Evolutionary conservation across 164 flowering plant genomes (phyloP), one percentile per base, ranked within the genome.

Genomic region (Aristolochia fimbriata): DNA sequence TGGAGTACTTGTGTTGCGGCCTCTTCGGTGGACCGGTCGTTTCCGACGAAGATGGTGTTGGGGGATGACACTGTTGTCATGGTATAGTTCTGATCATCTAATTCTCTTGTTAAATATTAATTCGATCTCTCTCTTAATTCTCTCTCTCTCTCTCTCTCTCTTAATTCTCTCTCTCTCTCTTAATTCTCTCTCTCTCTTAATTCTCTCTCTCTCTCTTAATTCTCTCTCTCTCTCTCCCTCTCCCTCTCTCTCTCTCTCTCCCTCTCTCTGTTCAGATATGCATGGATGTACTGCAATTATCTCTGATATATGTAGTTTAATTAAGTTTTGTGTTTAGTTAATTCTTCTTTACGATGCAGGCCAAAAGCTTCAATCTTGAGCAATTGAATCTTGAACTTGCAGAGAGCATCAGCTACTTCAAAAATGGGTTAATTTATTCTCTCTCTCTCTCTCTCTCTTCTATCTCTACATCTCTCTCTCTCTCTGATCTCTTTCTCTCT

Each of bases 1-100:
- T 87, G 91, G 95, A 60, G 76, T 50, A 58, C 79, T 1, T 78
- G 73, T 41, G 88, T 87, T 0, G 91, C 83, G 25, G 91, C 88
- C 48, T 73, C 90, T 0, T 48, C 83, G 1, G 68, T 83, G 19
- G 95, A 87, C 59, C 74, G 95, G 12, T 59, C 70, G 1, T 87
- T 83, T 63, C 83, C 84, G 0, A 76, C 88, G 11, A 52, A 61
- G 51, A 69, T 87, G 20, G 3, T 69, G 1, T 16, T 81, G 24
- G 74, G 77, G 27, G 68, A 62, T 5, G 68, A 63, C 50, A 24
- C 74, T 48, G 53, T 72, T 15, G 21, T 86, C 64, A 55, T 48
- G 81, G 92, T 86, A 73, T n/a, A n/a, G n/a, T n/a, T n/a, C n/a
- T n/a, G n/a, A n/a, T n/a, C n/a, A n/a, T n/a, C n/a, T n/a, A n/a